Evolutionary conservation across 768 basidiomycete species (phyloP).

Genomic region (Tricholoma sp.): DNA sequence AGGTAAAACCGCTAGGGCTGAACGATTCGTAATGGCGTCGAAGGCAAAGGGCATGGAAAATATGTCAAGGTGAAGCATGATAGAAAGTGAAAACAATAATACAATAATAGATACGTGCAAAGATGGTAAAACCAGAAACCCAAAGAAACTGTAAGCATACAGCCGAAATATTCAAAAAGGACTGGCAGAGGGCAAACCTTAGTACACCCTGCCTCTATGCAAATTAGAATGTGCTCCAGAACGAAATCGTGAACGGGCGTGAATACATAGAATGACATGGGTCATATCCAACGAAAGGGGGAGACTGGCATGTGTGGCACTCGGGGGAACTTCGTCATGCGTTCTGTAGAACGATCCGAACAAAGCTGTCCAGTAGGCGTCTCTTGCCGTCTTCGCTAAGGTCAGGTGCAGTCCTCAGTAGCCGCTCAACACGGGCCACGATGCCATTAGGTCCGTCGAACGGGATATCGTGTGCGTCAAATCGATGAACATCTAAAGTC

Average conservation of each 20-base stretch:
- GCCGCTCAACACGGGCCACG: conserved; percentile 54
- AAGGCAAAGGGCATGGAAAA: conserved; percentile 6
- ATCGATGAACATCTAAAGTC: conserved; percentile 61
- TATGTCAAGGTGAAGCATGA: neutral
- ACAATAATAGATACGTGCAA: conserved; percentile 10
- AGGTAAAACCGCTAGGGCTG: neutral
- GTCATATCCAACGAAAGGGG: neutral
- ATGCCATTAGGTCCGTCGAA: conserved; percentile 73
- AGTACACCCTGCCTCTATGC: neutral
- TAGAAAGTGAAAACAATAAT: conserved; percentile 1
- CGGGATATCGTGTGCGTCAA: conserved; percentile 69
- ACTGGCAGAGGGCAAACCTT: neutral
- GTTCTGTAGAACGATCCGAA: conserved; percentile 52
- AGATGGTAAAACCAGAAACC: conserved; percentile 5
- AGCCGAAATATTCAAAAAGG: neutral
- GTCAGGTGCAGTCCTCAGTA: conserved; percentile 46
- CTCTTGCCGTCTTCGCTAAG: conserved; percentile 44
- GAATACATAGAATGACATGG: neutral
- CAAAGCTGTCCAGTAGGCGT: conserved; percentile 54
- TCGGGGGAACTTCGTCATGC: conserved; percentile 20
- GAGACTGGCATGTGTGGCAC: neutral
- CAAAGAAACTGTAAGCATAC: neutral
- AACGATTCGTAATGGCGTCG: neutral
- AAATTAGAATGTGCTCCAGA: neutral
- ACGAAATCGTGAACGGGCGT: neutral